Evolutionary conservation across 345 rosid species (phyloP).

Genomic region (Stellera chamaejasme): DNA sequence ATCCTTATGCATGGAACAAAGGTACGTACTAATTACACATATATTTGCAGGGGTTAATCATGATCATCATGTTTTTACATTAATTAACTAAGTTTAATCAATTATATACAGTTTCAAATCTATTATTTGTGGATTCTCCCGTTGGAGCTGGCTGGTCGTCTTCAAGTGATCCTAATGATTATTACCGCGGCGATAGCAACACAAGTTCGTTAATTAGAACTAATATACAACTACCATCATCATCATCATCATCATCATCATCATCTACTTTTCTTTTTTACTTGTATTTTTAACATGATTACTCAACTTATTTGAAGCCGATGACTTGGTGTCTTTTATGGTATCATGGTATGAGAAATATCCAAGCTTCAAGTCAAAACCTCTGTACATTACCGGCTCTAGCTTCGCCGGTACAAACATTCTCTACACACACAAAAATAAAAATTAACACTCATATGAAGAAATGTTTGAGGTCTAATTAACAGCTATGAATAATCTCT

Average conservation of each 20-base stretch:
- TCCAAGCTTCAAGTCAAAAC: constrained; percentile 8
- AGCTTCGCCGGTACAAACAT: not conserved
- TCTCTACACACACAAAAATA: no score
- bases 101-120: not conserved
- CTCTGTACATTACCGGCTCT: not conserved
- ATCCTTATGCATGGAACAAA: constrained; percentile 4
- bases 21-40: not conserved
- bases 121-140: constrained; percentile 3
- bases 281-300: no score
- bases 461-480: not conserved
- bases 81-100: no score
- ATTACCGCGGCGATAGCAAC: not conserved
- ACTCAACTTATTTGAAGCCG: not conserved
- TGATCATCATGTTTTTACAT: no score
- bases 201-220: not conserved
- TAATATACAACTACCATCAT: no score
- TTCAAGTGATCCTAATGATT: not conserved
- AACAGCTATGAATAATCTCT: not conserved
- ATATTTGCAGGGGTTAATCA: not conserved
- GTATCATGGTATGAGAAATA: constrained; percentile 6
- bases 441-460: no score
- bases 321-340: not conserved
- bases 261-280: not conserved
- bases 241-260: not conserved
- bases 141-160: not conserved